Percentiles rank a stretch among this genome's conserved stretches.
phyloP scores from a whole-genome alignment of 2,329 filamentous ascomycete genomes.

The Capronia coronata region DNA sequence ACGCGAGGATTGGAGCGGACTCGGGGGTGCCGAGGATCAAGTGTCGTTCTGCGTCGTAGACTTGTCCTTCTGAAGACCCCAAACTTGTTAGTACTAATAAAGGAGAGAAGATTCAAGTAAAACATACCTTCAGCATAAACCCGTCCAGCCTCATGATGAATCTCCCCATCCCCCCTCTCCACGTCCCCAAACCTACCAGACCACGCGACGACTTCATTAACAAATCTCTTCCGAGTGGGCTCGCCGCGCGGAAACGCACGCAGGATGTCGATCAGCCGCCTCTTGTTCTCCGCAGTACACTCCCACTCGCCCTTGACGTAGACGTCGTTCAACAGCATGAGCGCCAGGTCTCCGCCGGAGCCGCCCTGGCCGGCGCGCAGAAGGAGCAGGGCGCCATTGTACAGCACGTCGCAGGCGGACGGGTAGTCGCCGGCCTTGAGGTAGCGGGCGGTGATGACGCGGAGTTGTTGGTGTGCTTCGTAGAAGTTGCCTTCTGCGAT shows the following conservation, averaged over 20 bases:
- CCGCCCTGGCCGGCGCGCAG: conserved; percentile 90
- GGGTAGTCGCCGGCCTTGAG: conserved; percentile 69
- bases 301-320: conserved; percentile 79
- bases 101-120: background rate
- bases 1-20: conserved; percentile 70
- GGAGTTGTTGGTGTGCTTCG: conserved; percentile 96
- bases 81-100: background rate
- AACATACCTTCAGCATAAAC: conserved; percentile 69
- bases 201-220: conserved; percentile 82
- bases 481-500: conserved; percentile 91
- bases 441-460: conserved; percentile 89
- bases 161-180: conserved; percentile 84
- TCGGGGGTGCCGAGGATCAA: conserved; percentile 71
- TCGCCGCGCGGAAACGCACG: conserved; percentile 75
- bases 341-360: conserved; percentile 81
- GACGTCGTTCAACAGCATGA: conserved; percentile 81
- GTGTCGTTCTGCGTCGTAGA: conserved; percentile 89
- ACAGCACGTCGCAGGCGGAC: conserved; percentile 80
- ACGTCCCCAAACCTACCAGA: conserved; percentile 70
- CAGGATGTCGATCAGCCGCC: conserved; percentile 67
- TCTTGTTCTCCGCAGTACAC: conserved; percentile 52
- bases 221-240: conserved; percentile 87
- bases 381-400: conserved; percentile 74
- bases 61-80: conserved; percentile 61
- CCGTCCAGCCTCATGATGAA: conserved; percentile 85